Base-by-base conservation (phyloP, 768 basidiomycete genomes). In the Russula brevipes region DNA sequence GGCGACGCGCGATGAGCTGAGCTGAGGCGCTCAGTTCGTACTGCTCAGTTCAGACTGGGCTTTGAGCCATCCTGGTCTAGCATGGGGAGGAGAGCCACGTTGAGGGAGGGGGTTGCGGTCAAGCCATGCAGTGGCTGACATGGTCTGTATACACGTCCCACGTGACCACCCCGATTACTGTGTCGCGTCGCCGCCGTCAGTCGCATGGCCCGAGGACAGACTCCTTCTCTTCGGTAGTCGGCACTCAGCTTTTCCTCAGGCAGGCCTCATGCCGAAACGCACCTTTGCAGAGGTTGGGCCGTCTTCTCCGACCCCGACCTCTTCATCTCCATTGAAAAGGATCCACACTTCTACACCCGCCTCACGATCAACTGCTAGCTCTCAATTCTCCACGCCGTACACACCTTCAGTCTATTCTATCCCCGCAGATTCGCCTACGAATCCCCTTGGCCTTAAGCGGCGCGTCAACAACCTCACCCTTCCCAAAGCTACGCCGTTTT, bases 401-500 rank as follows among this genome's bases (percentile, higher is more conserved):
- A 79, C 70, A 72, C 82, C 67, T 0, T 63, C 58, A 1, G 54
- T 63, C 1, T 66, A 58, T 73, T 76, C 55, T 68, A 73, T 70
- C 1, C 84, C 87, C 4, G 81, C 77, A 6, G 87, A 89, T 74
- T 88, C 87, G 0, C 87, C 88, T 0, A 81, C 84, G 4, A 89
- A 88, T 67, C 88, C 87, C 0, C 85, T 89, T 63, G 85, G 86
- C 16, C 75, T 85, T 50, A 82, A 81, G 52, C 78, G 80, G 17
- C 76, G 76, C 14, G 59, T 72, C 4, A 45, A 65, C 12, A 70
- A 72, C 1, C 70, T 72, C 24, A 72, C 73, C 3, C 74, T 79
- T 1, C 79, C 79, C 0, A 72, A 70, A 14, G 71, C 78, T 0
- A 80, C 82, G 0, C 79, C 81, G 0, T 86, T 84, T 70, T 78